A percentile compares a stretch with the other conserved stretches of the same genome.
Evolutionary conservation across 163 green algal genomes (phyloP).

Genomic region (Scenedesmus sp.): DNA sequence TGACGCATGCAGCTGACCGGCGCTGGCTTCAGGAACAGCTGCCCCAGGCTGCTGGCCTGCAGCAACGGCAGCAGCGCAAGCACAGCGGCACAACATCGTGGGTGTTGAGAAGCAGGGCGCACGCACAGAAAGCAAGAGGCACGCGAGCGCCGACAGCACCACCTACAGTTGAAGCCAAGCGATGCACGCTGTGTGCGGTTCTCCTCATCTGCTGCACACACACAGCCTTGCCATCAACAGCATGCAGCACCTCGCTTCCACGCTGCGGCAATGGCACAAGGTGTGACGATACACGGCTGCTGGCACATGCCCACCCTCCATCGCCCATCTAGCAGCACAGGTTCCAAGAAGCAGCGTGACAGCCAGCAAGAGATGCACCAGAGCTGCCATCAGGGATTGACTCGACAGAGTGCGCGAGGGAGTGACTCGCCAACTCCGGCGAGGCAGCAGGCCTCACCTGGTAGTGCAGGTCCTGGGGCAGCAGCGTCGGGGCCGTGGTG

Average conservation of each 20-base stretch:
- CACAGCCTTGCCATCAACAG: too few species aligned
- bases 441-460: background rate
- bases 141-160: too few species aligned
- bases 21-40: slow-evolving; percentile 35
- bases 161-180: background rate
- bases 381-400: too few species aligned
- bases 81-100: background rate
- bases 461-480: slow-evolving; percentile 38
- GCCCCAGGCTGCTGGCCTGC: slow-evolving; percentile 28
- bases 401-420: too few species aligned
- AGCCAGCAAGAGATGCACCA: background rate
- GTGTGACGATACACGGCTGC: too few species aligned
- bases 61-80: background rate
- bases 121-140: too few species aligned
- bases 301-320: background rate
- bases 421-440: too few species aligned
- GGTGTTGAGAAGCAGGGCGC: too few species aligned
- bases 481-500: slow-evolving; percentile 3
- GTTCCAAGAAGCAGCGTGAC: background rate
- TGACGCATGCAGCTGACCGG: background rate
- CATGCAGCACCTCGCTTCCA: too few species aligned
- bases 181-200: too few species aligned
- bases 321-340: background rate
- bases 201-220: too few species aligned
- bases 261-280: too few species aligned